phyloP scores from a whole-genome alignment of 768 basidiomycete species.

The Rhizopogon vinicolor region DNA sequence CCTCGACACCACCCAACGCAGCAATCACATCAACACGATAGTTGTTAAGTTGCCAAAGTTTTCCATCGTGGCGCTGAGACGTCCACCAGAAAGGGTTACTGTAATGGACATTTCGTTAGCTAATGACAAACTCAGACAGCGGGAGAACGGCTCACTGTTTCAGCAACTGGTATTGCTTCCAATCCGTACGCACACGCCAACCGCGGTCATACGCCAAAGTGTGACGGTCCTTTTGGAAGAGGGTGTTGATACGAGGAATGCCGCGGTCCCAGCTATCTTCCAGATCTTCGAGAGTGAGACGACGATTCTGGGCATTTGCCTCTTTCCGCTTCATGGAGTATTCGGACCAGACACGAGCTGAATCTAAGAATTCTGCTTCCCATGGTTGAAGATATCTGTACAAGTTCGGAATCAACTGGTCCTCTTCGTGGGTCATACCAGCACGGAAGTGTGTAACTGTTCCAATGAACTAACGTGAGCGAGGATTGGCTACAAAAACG shows the following conservation, averaged over 20 bases:
- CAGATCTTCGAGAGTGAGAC: conserved; percentile 94
- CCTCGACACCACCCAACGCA: conserved; percentile 94
- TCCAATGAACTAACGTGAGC: background rate
- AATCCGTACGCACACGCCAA: conserved; percentile 96
- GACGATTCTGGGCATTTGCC: conserved; percentile 97
- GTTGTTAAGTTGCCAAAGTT: conserved; percentile 96
- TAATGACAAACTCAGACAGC: conserved; percentile 7
- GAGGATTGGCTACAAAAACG: background rate
- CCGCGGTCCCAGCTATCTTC: conserved; percentile 99
- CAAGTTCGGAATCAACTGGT: conserved; percentile 93
- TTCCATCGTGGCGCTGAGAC: conserved; percentile 92
- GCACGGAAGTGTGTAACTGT: conserved; percentile 97
- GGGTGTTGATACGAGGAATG: conserved; percentile 96
- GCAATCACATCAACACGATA: conserved; percentile 99
- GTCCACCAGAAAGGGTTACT: conserved; percentile 99
- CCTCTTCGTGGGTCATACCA: conserved; percentile 95
- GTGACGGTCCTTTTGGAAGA: conserved; percentile 98
- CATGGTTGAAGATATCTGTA: conserved; percentile 96
- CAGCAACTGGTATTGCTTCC: conserved; percentile 94
- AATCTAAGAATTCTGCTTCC: conserved; percentile 97
- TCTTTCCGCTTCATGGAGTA: conserved; percentile 99
- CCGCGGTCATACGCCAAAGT: conserved; percentile 99
- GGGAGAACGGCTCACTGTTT: conserved; percentile 61
- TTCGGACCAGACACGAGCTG: conserved; percentile 98
- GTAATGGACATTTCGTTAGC: background rate